These are phyloP conservation scores for Coffea eugenioides DNA, from an alignment of 257 asterid genomes.

Conservation along the genomic window DNA sequence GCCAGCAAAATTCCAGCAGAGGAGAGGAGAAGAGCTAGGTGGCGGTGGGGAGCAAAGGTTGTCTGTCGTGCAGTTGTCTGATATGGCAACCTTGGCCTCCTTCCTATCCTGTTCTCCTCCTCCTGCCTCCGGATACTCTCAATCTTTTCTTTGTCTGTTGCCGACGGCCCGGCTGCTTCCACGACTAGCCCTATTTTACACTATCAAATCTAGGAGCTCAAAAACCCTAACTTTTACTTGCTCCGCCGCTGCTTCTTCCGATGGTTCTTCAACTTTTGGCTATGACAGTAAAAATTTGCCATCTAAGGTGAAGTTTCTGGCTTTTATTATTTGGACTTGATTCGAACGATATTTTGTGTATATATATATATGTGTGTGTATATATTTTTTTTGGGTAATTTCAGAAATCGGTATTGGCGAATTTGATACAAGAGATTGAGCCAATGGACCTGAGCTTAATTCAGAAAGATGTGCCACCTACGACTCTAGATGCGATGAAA, in stretches of 20 bases:
- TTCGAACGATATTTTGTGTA: background rate
- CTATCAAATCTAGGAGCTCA: conserved; percentile 18
- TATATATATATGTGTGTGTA: no score
- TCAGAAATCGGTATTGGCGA: conserved; percentile 65
- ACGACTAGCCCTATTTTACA: conserved; percentile 9
- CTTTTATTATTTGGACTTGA: background rate
- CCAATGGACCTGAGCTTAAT: conserved; percentile 88
- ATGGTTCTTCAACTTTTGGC: conserved; percentile 32
- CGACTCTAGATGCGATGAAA: conserved; percentile 92
- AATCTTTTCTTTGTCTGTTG: conserved; percentile 18
- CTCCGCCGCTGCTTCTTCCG: conserved; percentile 32
- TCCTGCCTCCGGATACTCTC: background rate
- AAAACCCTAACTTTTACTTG: conserved; percentile 39
- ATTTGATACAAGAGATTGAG: conserved; percentile 81
- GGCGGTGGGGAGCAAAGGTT: conserved; percentile 5
- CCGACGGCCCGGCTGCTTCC: conserved; percentile 20
- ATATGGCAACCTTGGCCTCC: conserved; percentile 77
- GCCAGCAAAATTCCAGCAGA: background rate
- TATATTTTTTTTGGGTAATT: background rate
- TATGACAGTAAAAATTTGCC: conserved; percentile 29
- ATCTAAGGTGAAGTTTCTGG: conserved; percentile 46
- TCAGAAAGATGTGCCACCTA: conserved; percentile 83
- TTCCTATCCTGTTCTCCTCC: conserved; percentile 37
- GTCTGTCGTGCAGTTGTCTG: conserved; percentile 35
- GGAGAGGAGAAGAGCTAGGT: conserved; percentile 4